phyloP scores from a whole-genome alignment of 495 filamentous ascomycete genomes.

The Neurospora tetrasperma region DNA sequence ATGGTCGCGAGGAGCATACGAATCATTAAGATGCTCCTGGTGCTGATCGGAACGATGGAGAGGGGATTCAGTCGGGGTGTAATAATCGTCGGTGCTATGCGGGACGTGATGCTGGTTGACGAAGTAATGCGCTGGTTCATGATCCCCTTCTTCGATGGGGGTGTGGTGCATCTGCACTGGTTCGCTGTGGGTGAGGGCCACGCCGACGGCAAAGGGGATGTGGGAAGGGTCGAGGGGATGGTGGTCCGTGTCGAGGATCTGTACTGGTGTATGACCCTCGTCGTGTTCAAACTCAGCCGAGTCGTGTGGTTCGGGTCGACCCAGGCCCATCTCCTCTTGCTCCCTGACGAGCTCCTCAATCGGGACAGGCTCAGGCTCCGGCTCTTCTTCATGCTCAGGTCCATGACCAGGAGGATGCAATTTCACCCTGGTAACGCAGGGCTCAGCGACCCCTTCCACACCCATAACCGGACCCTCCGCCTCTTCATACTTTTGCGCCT shows the following conservation, averaged over 20 bases:
- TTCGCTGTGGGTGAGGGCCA: not conserved
- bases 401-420: not conserved
- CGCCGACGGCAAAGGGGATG: not conserved
- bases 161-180: not conserved
- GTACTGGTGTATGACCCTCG: not conserved
- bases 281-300: not conserved
- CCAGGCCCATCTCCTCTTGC: not conserved
- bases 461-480: not conserved
- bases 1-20: not conserved
- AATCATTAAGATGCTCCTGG: not conserved
- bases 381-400: not conserved
- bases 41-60: not conserved
- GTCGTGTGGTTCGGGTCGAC: not conserved
- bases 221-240: not conserved
- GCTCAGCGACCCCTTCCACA: not conserved
- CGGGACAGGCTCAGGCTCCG: not conserved
- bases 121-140: not conserved
- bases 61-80: not conserved
- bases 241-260: not conserved
- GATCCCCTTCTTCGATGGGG: not conserved
- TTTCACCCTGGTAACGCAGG: not conserved
- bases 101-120: not conserved
- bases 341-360: not conserved
- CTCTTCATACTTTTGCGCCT: not conserved
- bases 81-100: not conserved